Evolutionary conservation across 768 basidiomycete species (phyloP).

Genomic region (Trametes punicea): DNA sequence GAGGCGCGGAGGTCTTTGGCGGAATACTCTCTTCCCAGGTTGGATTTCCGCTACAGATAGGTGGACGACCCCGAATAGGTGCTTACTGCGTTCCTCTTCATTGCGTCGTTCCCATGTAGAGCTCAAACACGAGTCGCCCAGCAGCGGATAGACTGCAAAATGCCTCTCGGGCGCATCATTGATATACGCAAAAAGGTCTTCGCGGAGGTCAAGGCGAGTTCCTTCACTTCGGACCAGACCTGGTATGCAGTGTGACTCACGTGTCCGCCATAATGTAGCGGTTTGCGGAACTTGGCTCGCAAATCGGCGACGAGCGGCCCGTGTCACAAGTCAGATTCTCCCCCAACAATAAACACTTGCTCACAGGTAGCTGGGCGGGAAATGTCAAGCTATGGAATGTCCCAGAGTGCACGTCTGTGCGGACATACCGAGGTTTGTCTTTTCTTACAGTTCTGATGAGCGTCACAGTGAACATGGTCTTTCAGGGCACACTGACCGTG

Average conservation of each 20-base stretch:
- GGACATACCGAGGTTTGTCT: slow-evolving; percentile 66
- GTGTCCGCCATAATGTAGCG: slow-evolving; percentile 44
- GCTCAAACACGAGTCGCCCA: slow-evolving; percentile 92
- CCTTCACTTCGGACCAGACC: not conserved
- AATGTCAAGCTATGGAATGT: slow-evolving; percentile 94
- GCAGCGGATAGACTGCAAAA: slow-evolving; percentile 85
- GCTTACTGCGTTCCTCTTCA: slow-evolving; percentile 58
- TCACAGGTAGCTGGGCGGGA: slow-evolving; percentile 96
- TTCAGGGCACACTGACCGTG: slow-evolving; percentile 81
- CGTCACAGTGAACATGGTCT: not conserved
- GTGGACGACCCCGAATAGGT: slow-evolving; percentile 57
- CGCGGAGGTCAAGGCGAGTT: slow-evolving; percentile 78
- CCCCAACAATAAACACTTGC: slow-evolving; percentile 83
- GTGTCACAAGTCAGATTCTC: slow-evolving; percentile 93
- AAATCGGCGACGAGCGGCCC: slow-evolving; percentile 96
- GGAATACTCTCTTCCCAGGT: slow-evolving; percentile 95
- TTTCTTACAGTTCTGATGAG: not conserved
- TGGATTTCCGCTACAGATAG: slow-evolving; percentile 57
- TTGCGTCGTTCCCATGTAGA: slow-evolving; percentile 55
- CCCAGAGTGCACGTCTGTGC: slow-evolving; percentile 79
- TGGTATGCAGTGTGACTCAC: not conserved
- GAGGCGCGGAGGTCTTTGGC: slow-evolving; percentile 84
- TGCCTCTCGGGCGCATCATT: slow-evolving; percentile 85
- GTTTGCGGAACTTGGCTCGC: slow-evolving; percentile 91
- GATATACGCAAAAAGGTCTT: slow-evolving; percentile 92